These are phyloP conservation scores for Tulasnella sp. DNA, from an alignment of 768 basidiomycete genomes.

Conservation along the genomic window DNA sequence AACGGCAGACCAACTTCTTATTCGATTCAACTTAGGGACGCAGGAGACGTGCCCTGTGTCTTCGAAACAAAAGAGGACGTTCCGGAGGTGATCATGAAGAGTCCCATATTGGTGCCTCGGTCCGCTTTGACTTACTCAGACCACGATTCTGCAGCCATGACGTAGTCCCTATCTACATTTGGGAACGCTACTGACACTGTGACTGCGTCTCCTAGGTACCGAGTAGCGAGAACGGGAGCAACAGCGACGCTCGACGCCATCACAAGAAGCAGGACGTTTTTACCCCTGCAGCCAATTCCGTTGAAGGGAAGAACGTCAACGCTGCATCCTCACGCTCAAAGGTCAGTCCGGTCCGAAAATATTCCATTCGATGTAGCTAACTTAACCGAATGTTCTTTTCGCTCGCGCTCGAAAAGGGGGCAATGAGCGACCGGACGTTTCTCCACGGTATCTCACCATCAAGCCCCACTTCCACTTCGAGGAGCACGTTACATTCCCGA, in stretches of 20 bases:
- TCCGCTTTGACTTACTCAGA: neutral
- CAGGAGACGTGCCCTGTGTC: conserved; percentile 97
- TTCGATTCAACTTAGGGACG: conserved; percentile 97
- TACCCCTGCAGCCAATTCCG: neutral
- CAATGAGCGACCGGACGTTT: conserved; percentile 9
- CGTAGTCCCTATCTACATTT: no score
- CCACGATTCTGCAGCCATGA: neutral
- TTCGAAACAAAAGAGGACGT: conserved; percentile 95
- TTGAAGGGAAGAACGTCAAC: neutral
- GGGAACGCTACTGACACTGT: neutral
- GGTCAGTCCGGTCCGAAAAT: neutral
- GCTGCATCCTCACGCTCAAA: neutral
- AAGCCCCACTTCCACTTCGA: neutral
- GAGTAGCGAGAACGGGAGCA: neutral
- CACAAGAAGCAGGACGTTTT: conserved; percentile 6
- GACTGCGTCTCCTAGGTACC: neutral
- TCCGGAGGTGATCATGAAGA: conserved; percentile 87
- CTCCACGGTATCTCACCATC: conserved; percentile 1
- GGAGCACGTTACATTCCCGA: neutral
- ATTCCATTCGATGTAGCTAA: neutral
- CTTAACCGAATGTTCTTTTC: neutral
- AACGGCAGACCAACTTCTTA: conserved; percentile 84
- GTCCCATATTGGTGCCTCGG: conserved; percentile 57
- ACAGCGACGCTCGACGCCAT: neutral
- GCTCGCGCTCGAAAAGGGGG: neutral